These are phyloP conservation scores for Polymyxa betae DNA, from an alignment of 208 protist species.

Conservation along the genomic window DNA sequence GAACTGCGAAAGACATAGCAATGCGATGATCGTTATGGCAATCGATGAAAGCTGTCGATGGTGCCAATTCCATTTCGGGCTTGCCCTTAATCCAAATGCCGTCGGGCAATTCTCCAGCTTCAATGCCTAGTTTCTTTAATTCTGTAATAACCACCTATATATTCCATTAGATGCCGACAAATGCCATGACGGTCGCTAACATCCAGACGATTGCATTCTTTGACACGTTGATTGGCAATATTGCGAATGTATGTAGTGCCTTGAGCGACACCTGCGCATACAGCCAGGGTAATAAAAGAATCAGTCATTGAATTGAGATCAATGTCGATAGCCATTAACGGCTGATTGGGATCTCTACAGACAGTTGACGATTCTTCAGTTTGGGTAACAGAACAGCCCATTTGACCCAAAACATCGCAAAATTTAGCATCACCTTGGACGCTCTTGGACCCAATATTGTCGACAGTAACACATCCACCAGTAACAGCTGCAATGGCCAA, in stretches of 20 bases:
- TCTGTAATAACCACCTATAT: slow-evolving; percentile 71
- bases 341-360: background rate
- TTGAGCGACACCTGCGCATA: slow-evolving; percentile 70
- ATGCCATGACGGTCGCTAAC: background rate
- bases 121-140: slow-evolving; percentile 71
- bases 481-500: slow-evolving; percentile 77
- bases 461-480: slow-evolving; percentile 64
- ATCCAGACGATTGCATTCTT: slow-evolving; percentile 80
- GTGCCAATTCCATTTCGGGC: background rate
- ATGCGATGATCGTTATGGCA: slow-evolving; percentile 82
- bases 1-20: slow-evolving; percentile 73
- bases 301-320: slow-evolving; percentile 79
- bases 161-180: background rate
- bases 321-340: slow-evolving; percentile 66
- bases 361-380: slow-evolving; percentile 69
- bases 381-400: slow-evolving; percentile 75
- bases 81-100: slow-evolving; percentile 63
- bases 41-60: slow-evolving; percentile 63
- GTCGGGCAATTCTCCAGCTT: slow-evolving; percentile 67
- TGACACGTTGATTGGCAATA: slow-evolving; percentile 80
- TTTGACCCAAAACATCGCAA: slow-evolving; percentile 66
- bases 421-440: slow-evolving; percentile 77
- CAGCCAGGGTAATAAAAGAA: slow-evolving; percentile 80
- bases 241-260: slow-evolving; percentile 70
- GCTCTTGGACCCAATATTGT: slow-evolving; percentile 66